A percentile compares a stretch with the other conserved stretches of the same genome.
Conservation (phyloP, 805 yeast species). For the Saccharomycopsis sp. region DNA sequence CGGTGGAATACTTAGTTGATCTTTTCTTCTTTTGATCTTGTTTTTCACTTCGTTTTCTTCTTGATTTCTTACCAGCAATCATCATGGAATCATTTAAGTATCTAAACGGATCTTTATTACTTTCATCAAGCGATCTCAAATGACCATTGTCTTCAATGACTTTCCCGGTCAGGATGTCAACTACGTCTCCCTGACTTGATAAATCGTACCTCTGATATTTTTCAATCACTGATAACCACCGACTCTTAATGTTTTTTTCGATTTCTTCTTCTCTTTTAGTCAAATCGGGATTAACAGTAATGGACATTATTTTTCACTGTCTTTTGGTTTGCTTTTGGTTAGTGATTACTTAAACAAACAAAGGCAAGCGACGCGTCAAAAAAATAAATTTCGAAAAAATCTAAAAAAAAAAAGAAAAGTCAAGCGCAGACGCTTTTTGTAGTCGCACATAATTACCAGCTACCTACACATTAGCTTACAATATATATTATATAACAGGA, state of each 20-base stretch:
- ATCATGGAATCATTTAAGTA: neutral
- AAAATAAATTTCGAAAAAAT: neutral
- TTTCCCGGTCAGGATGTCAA: constrained; percentile 60
- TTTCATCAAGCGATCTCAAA: constrained; percentile 44
- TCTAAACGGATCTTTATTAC: neutral
- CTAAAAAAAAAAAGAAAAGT: neutral
- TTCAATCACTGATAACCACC: constrained; percentile 49
- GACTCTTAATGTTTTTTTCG: constrained; percentile 3
- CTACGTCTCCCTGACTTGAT: constrained; percentile 50
- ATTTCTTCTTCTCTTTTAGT: constrained; percentile 3
- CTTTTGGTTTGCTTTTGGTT: no score
- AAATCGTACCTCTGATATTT: constrained; percentile 44
- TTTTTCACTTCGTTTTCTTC: neutral
- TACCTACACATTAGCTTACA: no score
- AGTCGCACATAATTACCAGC: neutral
- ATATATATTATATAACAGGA: no score
- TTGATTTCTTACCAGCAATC: neutral
- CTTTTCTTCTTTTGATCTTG: neutral
- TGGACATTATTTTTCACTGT: no score
- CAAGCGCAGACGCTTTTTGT: no score
- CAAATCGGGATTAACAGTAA: neutral
- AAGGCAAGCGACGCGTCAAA: neutral
- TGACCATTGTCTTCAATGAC: constrained; percentile 67
- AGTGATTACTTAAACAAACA: no score
- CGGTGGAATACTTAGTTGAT: neutral